A percentile compares a stretch with the other conserved stretches of the same genome.
phyloP scores from a whole-genome alignment of 2,329 filamentous ascomycete genomes.

The Acrocalymma vagum region DNA sequence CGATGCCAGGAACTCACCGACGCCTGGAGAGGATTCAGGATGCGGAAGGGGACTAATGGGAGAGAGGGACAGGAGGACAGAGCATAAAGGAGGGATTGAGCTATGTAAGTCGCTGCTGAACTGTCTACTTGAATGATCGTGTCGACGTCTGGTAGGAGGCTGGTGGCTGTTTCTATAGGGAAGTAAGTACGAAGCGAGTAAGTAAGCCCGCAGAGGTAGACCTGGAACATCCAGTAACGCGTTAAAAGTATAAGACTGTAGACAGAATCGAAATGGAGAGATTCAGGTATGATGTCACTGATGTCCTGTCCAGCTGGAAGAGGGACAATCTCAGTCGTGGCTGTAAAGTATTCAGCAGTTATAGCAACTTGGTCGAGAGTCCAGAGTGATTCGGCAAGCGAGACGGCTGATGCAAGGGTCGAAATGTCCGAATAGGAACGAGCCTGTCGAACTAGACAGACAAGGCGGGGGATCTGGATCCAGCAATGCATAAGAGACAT shows the following conservation, averaged over 20 bases:
- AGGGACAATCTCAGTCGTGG: neutral
- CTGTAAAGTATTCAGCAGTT: neutral
- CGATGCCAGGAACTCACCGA: conserved; percentile 1
- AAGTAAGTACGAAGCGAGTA: conserved; percentile 5
- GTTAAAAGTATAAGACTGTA: conserved; percentile 3
- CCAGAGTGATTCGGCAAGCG: conserved; percentile 11
- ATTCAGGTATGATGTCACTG: conserved; percentile 4
- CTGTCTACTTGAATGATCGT: conserved; percentile 3
- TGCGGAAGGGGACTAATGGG: conserved; percentile 4
- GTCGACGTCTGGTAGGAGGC: conserved; percentile 2
- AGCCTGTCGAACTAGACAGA: conserved; percentile 9
- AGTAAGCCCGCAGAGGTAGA: conserved; percentile 6
- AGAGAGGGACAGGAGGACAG: neutral
- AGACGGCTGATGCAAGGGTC: conserved; percentile 5
- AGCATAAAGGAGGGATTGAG: conserved; percentile 6
- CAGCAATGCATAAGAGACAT: conserved; percentile 15
- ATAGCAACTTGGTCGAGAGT: neutral
- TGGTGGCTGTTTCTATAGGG: conserved; percentile 1
- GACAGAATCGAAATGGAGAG: conserved; percentile 7
- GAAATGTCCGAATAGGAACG: neutral
- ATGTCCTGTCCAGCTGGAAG: conserved; percentile 6
- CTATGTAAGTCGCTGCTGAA: conserved; percentile 6
- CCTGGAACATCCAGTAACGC: conserved; percentile 7
- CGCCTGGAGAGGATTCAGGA: conserved; percentile 1
- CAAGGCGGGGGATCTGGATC: conserved; percentile 16